Conservation (phyloP, 2,329 filamentous ascomycete genomes). For the Coleophoma crateriformis region DNA sequence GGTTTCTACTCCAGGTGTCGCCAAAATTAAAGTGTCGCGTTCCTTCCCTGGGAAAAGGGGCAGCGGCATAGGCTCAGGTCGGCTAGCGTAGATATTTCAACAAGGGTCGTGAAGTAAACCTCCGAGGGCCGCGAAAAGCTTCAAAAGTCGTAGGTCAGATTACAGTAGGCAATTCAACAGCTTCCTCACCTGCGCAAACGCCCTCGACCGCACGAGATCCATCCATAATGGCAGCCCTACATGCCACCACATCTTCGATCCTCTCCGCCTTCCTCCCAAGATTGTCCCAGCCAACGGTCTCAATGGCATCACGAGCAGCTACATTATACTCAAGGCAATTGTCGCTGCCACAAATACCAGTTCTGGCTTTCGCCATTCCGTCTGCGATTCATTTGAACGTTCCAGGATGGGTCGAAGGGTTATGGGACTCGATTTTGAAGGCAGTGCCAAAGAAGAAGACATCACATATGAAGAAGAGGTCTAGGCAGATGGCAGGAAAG, state of each 20-base stretch:
- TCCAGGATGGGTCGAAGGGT: slow-evolving; percentile 66
- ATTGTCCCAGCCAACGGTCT: slow-evolving; percentile 36
- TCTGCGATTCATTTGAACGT: slow-evolving; percentile 54
- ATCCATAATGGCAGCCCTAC: slow-evolving; percentile 38
- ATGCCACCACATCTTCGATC: slow-evolving; percentile 32
- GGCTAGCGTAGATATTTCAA: not conserved
- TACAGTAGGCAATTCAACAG: too few relatives aligned
- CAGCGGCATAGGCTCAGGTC: slow-evolving; percentile 1
- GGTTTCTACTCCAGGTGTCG: not conserved
- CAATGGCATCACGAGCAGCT: slow-evolving; percentile 36
- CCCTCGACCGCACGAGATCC: too few relatives aligned
- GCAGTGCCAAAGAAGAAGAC: slow-evolving; percentile 99
- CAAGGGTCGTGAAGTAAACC: not conserved
- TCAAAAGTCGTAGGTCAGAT: slow-evolving; percentile 8
- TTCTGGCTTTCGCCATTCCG: slow-evolving; percentile 53
- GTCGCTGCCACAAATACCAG: slow-evolving; percentile 43
- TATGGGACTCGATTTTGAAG: slow-evolving; percentile 89
- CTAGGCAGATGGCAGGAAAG: slow-evolving; percentile 93
- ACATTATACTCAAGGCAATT: slow-evolving; percentile 40
- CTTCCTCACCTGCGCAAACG: too few relatives aligned
- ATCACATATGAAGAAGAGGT: slow-evolving; percentile 90
- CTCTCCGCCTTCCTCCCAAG: slow-evolving; percentile 50
- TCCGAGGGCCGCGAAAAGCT: slow-evolving; percentile 10
- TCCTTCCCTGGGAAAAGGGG: slow-evolving; percentile 12
- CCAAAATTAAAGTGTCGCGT: slow-evolving; percentile 18